Base-by-base conservation (phyloP, 768 basidiomycete species). In the Amanita pseudoporphyria region DNA sequence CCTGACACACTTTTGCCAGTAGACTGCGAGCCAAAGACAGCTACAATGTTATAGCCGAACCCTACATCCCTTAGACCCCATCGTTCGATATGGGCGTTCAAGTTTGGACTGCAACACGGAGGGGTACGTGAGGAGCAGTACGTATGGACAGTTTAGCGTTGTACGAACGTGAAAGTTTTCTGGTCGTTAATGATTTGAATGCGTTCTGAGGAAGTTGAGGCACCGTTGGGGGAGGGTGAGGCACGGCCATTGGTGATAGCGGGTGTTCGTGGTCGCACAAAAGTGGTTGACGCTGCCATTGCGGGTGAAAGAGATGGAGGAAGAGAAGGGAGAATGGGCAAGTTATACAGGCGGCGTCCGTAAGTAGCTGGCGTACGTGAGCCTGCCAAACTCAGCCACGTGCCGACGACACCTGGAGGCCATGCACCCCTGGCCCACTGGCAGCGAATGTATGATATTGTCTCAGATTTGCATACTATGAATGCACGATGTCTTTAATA, bases 41-140 rank as follows among this genome's bases (percentile, higher is more conserved):
- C 86, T 19, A 98, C 94, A 53, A 99, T 79, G 65, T 99, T 87
- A 69, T 99, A 99, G 54, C 79, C 79, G 70, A 99, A 98, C 9
- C 96, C 96, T 24, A 73, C 84, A 65, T 96, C 85, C 53, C 79
- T 78, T 33, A 99, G 77, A 22, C 86, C 86, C 96, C 96, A 99
- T 57, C 75, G 76, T 56, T 78, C 73, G 46, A 99, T 80, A 65
- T 92, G 89, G 12, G 70, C 58, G 14, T 75, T 74, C 46, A 99
- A 69, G 53, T 87, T 73, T 39, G 75, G 67, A 32, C 86, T 89
- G 56, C 35, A 51, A 22, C 38, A 7, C 22, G 47, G 47, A 40
- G 45, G 43, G 47, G 28, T 32, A 10, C 49, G 16, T 9, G 5
- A 22, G 35, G 32, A 54, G 9, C n/a, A 40, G 45, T 19, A 6